Base-by-base conservation (phyloP, 2,329 filamentous ascomycete species). In the Mycosphaerelloides madeirae region DNA sequence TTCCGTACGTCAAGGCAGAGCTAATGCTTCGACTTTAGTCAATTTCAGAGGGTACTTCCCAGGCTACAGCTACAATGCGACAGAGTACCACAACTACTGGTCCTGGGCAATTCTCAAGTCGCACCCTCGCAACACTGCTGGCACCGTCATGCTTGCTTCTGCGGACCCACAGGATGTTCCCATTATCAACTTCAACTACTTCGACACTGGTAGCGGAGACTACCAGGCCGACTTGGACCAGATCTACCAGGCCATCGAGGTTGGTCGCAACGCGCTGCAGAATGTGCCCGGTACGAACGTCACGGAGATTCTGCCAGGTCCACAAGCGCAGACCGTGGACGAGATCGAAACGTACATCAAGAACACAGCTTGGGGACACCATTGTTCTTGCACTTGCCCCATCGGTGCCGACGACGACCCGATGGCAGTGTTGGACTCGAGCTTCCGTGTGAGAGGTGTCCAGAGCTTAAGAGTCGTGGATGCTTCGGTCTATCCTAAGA, bases 81-180 rank as follows among this genome's bases (percentile, higher is more conserved):
- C 71, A 2, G 59, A 63, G 0, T 71, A 64, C 32, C 65, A 65
- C 1, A 68, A 67, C 18, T 68, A 71, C 48, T 74, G 67, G 66
- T 64, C 66, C 13, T 75, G 71, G 71, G 65, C 64, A 3, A 71
- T 75, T 2, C 69, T 86, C 80, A 83, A 83, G 62, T 74, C 76
- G 0, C 80, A 83, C 54, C 75, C 81, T 0, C 75, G 78, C 38
- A 84, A 85, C 58, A 63, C 62, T 62, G 69, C 60, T 5, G 84
- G 84, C 3, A 75, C 72, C 2, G 82, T 87, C 2, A 72, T 62
- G 1, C 74, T 87, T 2, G 69, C 67, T n/a, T 81, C 78, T 0
- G 65, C 75, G 0, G 75, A 87, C 55, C 82, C 83, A 0, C 74
- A 77, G 1, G 81, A 85, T 42, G 68, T 72, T 5, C 83, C 84